These are phyloP conservation scores for Tolypocladium tundrense DNA, from an alignment of 2,329 filamentous ascomycete genomes.

Conservation along the genomic window DNA sequence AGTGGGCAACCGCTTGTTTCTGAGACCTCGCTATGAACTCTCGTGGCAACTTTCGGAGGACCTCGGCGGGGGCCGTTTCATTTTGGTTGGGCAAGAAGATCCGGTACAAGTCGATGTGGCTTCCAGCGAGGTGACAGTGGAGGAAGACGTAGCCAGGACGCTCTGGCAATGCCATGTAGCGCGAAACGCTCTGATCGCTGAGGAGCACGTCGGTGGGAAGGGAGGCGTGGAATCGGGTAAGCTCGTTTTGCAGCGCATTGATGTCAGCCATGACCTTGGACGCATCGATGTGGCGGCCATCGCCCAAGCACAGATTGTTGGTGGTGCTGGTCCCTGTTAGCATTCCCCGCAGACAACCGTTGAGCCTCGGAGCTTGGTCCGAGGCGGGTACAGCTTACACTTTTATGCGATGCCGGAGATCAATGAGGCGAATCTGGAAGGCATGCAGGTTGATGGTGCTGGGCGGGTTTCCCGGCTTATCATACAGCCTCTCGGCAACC, in stretches of 20 bases:
- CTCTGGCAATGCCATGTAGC: conserved; percentile 19
- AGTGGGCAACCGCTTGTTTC: conserved; percentile 28
- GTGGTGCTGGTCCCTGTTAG: conserved; percentile 10
- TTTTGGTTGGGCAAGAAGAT: conserved; percentile 25
- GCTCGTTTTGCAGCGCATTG: conserved; percentile 24
- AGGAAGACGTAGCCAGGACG: conserved; percentile 25
- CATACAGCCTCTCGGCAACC: conserved; percentile 18
- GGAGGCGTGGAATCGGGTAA: conserved; percentile 24
- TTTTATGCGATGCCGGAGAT: conserved; percentile 26
- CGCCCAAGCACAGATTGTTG: conserved; percentile 13
- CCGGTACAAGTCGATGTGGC: conserved; percentile 29
- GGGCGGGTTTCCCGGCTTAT: conserved; percentile 13
- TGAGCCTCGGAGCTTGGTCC: background rate
- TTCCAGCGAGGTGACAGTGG: conserved; percentile 23
- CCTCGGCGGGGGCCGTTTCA: conserved; percentile 19
- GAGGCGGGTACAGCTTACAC: conserved; percentile 15
- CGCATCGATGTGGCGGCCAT: conserved; percentile 17
- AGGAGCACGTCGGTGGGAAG: conserved; percentile 23
- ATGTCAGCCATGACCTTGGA: conserved; percentile 27
- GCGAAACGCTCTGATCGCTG: conserved; percentile 21
- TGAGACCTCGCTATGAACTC: conserved; percentile 25
- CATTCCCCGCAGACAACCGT: too few relatives aligned
- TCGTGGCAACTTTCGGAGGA: conserved; percentile 21
- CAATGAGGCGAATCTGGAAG: conserved; percentile 23
- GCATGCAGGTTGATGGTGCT: conserved; percentile 20